Base-by-base conservation (phyloP, 2,329 filamentous ascomycete species). In the Clarireedia paspali region DNA sequence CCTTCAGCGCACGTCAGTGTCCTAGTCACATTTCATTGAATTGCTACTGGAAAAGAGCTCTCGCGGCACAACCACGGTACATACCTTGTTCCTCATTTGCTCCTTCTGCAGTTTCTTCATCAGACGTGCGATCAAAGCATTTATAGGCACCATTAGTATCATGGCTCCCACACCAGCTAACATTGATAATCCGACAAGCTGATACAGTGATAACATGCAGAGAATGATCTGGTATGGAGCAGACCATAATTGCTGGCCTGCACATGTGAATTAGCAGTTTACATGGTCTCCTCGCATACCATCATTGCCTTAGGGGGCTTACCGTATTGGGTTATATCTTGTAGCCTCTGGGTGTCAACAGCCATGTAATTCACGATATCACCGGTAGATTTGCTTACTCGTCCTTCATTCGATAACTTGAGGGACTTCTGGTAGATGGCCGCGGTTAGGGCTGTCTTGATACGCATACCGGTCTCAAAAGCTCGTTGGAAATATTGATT, bases 281-380 rank as follows among this genome's bases (percentile, higher is more conserved):
- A 12, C 10, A 34, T 34, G 9, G 10, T 34, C 30, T 34, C 30
- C 26, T 12, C 10, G 30, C 7, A 10, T 12, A 34, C 30, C 30
- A 34, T 12, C 9, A 34, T 34, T 34, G 10, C 12, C 30, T 34
- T 12, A 12, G 12, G 30, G 30, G 12, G 30, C 30, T 34, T 34
- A 34, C 30, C 91, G 69, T 94, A 99, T 68, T 99, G 95, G 2
- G 92, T 90, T 56, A 99, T 76, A 72, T 99, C 94, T 67, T 96
- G 89, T 17, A 99, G 79, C 62, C 95, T 87, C 72, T 99, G 94
- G 14, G 92, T 92, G 70, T 99, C 94, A 9, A 99, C 92, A 47
- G 95, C 94, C 92, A 99, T 99, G 73, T 96, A 94, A 70, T 99
- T 99, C 70, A 99, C 94, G 67, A 99, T 97, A 67, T 99, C 95